Evolutionary conservation across 2,329 filamentous ascomycete species (phyloP).

Genomic region (Diplodia mutila): DNA sequence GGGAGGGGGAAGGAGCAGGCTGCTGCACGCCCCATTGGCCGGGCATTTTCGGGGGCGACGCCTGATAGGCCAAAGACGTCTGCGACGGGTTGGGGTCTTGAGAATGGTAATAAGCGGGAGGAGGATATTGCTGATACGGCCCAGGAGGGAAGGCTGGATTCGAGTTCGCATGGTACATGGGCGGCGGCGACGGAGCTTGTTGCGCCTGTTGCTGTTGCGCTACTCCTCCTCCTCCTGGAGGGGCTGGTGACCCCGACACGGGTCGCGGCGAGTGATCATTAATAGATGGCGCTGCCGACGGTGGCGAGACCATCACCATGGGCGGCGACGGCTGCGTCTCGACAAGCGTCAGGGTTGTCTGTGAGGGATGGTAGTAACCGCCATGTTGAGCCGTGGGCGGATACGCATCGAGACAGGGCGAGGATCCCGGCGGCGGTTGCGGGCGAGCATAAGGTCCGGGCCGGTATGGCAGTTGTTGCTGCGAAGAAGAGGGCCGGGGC

Average conservation of each 20-base stretch:
- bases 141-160: slow-evolving; percentile 1
- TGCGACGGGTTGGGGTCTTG: neutral
- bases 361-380: neutral
- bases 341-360: neutral
- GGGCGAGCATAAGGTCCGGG: neutral
- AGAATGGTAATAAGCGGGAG: neutral
- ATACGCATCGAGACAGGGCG: neutral
- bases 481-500: neutral
- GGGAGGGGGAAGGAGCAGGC: neutral
- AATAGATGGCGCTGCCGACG: neutral
- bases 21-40: neutral
- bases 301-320: slow-evolving; percentile 15
- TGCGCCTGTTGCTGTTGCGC: neutral
- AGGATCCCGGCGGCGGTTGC: neutral
- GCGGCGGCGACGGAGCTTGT: neutral
- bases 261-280: neutral
- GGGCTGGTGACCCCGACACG: neutral
- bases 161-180: slow-evolving; percentile 16
- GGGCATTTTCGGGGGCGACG: slow-evolving; percentile 1
- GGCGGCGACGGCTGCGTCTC: slow-evolving; percentile 1
- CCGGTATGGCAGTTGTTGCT: neutral
- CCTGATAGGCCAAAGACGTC: slow-evolving; percentile 2
- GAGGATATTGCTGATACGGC: neutral
- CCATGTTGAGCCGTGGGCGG: slow-evolving; percentile 1
- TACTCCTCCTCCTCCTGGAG: neutral